Evolutionary conservation across 2,329 filamentous ascomycete genomes (phyloP).

Genomic region (Botryosphaeria dothidea): DNA sequence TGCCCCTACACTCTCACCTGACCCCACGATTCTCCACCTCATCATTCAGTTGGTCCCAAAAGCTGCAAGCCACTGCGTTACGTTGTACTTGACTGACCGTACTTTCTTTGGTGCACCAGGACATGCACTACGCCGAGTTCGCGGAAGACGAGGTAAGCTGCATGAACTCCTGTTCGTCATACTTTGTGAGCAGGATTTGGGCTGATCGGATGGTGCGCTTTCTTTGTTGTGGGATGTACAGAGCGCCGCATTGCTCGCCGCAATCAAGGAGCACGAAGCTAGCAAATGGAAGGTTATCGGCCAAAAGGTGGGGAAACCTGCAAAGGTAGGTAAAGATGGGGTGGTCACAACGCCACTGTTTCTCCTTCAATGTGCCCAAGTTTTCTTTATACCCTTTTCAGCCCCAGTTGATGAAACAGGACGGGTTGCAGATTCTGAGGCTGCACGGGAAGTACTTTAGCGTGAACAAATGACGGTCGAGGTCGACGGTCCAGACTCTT

Average conservation of each 20-base stretch:
- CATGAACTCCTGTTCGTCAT: constrained; percentile 19
- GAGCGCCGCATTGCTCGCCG: constrained; percentile 79
- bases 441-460: background rate
- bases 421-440: background rate
- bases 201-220: constrained; percentile 16
- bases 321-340: constrained; percentile 65
- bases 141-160: constrained; percentile 86
- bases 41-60: background rate
- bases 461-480: background rate
- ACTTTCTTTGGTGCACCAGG: constrained; percentile 52
- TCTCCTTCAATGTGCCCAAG: background rate
- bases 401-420: background rate
- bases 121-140: constrained; percentile 99
- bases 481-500: background rate
- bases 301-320: constrained; percentile 94
- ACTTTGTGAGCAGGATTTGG: background rate
- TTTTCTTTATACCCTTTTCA: background rate
- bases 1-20: background rate
- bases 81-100: constrained; percentile 12
- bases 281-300: constrained; percentile 99
- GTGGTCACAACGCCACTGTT: constrained; percentile 6
- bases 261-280: constrained; percentile 97
- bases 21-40: background rate
- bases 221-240: constrained; percentile 22
- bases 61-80: constrained; percentile 8